phyloP scores from a whole-genome alignment of 495 filamentous ascomycete species.

The Alectoria sarmentosa region DNA sequence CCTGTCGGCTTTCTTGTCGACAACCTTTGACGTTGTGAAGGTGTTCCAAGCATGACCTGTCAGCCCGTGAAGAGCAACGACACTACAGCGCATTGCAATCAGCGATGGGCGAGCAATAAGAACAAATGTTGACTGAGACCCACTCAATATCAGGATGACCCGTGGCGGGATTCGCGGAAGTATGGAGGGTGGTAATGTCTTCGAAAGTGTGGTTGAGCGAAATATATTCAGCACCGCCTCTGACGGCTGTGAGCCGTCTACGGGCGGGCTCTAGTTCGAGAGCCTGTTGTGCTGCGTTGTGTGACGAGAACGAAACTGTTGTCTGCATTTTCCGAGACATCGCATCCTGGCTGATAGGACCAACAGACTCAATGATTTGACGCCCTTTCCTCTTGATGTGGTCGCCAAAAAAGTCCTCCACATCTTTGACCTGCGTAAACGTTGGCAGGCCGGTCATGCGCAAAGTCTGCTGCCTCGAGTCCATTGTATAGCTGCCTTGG shows the following conservation, averaged over 20 bases:
- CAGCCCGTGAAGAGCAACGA: slow-evolving; percentile 9
- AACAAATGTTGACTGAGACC: neutral
- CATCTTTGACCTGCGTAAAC: neutral
- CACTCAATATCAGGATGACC: slow-evolving; percentile 7
- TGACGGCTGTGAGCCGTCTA: neutral
- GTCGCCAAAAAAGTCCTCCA: neutral
- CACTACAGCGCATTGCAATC: neutral
- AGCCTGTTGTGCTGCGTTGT: neutral
- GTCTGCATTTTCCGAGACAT: neutral
- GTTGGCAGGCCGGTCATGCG: slow-evolving; percentile 7
- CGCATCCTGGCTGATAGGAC: slow-evolving; percentile 2
- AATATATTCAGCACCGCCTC: neutral
- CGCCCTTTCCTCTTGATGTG: slow-evolving; percentile 4
- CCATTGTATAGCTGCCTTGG: neutral
- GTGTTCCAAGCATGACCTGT: slow-evolving; percentile 9
- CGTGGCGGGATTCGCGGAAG: neutral
- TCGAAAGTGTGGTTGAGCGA: neutral
- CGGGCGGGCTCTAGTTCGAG: neutral
- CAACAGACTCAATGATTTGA: neutral
- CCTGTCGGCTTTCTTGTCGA: neutral
- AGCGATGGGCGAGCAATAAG: neutral
- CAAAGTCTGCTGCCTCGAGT: neutral
- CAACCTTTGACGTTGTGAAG: neutral
- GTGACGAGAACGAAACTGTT: slow-evolving; percentile 10
- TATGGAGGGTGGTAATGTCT: slow-evolving; percentile 11